Percentiles rank a stretch among this genome's conserved stretches.
phyloP scores from a whole-genome alignment of 306 rosid species.

The Pyrus pyrifolia region DNA sequence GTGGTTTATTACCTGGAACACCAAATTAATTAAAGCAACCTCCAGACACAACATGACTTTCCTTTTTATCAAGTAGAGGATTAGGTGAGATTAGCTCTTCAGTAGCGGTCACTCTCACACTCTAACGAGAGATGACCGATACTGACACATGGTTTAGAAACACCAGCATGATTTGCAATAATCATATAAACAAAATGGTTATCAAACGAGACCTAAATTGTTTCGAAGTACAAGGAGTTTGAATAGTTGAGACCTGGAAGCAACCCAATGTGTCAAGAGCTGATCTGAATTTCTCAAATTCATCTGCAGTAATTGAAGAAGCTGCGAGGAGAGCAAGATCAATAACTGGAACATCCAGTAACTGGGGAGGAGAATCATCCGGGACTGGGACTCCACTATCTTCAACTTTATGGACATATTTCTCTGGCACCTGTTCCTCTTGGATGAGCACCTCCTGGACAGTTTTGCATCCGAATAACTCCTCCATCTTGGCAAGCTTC shows the following conservation, averaged over 20 bases:
- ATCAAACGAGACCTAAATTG: no score
- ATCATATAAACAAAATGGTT: no score
- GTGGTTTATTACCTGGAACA: constrained; percentile 54
- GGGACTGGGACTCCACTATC: constrained; percentile 9
- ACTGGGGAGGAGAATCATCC: constrained; percentile 14
- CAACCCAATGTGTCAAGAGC: constrained; percentile 30
- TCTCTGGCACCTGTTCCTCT: constrained; percentile 19
- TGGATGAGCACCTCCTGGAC: constrained; percentile 27
- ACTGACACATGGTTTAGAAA: no score
- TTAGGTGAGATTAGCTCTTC: no score
- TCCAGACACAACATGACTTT: no score
- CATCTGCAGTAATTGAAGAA: neutral
- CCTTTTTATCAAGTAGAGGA: no score
- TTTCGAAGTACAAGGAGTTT: no score
- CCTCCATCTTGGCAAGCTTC: neutral
- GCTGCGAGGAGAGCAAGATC: constrained; percentile 17
- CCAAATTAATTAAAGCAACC: neutral
- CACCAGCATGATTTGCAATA: no score
- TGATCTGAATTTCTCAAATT: constrained; percentile 4
- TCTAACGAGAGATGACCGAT: no score
- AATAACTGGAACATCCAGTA: constrained; percentile 22
- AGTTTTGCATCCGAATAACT: neutral
- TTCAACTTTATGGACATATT: constrained; percentile 18
- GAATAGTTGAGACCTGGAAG: constrained; percentile 20
- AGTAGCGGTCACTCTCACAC: no score